These are phyloP conservation scores for Delitschia confertaspora DNA, from an alignment of 495 filamentous ascomycete species.

Conservation along the genomic window DNA sequence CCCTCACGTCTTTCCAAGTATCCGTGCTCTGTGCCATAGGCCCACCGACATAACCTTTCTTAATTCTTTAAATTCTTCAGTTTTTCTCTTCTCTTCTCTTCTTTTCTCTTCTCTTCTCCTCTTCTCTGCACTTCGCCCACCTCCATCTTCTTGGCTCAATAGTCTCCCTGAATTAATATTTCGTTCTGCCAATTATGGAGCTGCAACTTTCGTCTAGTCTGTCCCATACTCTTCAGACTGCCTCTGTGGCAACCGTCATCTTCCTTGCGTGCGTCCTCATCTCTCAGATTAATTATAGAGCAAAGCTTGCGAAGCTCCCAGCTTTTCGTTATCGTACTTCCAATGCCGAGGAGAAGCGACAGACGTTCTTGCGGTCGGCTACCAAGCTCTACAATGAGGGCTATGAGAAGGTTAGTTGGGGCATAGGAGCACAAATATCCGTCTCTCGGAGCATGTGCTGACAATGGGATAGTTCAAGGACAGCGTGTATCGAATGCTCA, in stretches of 20 bases:
- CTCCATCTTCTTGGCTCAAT: too few relatives aligned
- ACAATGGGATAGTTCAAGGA: constrained; percentile 10
- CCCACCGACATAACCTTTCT: too few relatives aligned
- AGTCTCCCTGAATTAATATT: too few relatives aligned
- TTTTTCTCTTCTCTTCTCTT: too few relatives aligned
- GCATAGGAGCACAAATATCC: too few relatives aligned
- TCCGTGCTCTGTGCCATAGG: too few relatives aligned
- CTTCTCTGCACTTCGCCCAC: too few relatives aligned
- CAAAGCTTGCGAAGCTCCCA: constrained; percentile 14
- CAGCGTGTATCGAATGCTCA: constrained; percentile 8
- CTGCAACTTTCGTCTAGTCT: neutral
- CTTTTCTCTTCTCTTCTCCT: too few relatives aligned
- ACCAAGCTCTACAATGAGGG: constrained; percentile 13
- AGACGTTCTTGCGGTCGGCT: constrained; percentile 7
- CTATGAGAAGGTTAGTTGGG: constrained; percentile 10
- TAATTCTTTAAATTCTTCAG: too few relatives aligned
- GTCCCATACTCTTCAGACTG: constrained; percentile 13
- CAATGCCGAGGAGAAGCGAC: constrained; percentile 2
- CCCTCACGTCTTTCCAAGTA: too few relatives aligned
- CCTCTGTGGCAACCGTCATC: constrained; percentile 6
- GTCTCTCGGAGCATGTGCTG: too few relatives aligned
- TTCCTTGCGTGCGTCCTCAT: constrained; percentile 7
- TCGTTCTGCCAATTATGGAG: constrained; percentile 17
- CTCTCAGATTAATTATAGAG: constrained; percentile 4
- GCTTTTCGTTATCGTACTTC: constrained; percentile 1